Percentiles rank a stretch among this genome's conserved stretches.
Evolutionary conservation across 2,329 filamentous ascomycete genomes (phyloP).

Genomic region (Colletotrichum lentis): DNA sequence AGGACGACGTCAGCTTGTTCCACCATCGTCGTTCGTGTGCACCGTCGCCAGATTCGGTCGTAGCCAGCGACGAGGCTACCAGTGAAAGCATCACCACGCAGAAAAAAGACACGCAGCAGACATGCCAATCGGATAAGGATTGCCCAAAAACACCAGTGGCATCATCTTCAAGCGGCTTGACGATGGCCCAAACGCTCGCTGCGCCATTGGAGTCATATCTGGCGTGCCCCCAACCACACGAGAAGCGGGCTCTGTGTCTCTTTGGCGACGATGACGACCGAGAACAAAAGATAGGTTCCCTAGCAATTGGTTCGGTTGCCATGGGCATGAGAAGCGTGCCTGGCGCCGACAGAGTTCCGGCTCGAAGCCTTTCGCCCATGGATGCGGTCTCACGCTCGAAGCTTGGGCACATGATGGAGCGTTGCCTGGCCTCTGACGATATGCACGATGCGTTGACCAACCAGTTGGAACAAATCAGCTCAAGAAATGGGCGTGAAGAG

Average conservation of each 20-base stretch:
- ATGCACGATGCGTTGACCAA: neutral
- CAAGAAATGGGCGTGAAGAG: neutral
- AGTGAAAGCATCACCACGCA: neutral
- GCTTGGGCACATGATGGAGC: neutral
- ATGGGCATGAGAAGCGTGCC: neutral
- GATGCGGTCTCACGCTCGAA: neutral
- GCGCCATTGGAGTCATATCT: constrained; percentile 6
- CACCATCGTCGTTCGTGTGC: constrained; percentile 12
- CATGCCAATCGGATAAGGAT: neutral
- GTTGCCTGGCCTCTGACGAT: constrained; percentile 9
- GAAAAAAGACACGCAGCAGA: neutral
- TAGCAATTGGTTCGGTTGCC: neutral
- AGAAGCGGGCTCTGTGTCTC: neutral
- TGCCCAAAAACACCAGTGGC: constrained; percentile 6
- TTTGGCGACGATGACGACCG: neutral
- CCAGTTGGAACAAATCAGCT: neutral
- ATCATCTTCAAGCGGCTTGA: neutral
- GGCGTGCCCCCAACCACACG: constrained; percentile 1
- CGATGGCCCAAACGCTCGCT: neutral
- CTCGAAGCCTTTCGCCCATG: neutral
- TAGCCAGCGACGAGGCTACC: neutral
- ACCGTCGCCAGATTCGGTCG: constrained; percentile 18
- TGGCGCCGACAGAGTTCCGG: neutral
- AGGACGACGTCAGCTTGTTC: neutral
- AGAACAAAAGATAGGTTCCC: neutral